Conservation (phyloP, 75 land plant species). For the Cunninghamia lanceolata region DNA sequence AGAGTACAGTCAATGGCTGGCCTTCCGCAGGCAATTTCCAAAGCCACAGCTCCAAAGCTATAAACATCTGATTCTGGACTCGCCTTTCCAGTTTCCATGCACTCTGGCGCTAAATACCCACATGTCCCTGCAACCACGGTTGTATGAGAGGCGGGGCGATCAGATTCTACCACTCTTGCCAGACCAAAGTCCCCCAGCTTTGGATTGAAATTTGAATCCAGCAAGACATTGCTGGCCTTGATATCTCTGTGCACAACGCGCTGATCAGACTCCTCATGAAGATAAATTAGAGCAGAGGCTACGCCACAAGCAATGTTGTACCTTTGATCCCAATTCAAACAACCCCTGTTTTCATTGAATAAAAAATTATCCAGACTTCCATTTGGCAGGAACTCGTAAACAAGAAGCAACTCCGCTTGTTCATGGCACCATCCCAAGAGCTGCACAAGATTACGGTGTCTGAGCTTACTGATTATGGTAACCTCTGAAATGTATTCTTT, state of each 20-base stretch:
- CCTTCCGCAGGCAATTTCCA: constrained; percentile 58
- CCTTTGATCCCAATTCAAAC: constrained; percentile 48
- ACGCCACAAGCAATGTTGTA: constrained; percentile 55
- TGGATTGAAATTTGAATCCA: constrained; percentile 65
- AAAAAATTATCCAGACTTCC: constrained; percentile 19
- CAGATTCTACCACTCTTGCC: constrained; percentile 68
- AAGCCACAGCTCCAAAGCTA: constrained; percentile 52
- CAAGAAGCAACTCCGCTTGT: constrained; percentile 18
- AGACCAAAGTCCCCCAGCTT: constrained; percentile 82
- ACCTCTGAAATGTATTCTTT: constrained; percentile 45
- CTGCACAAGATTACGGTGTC: constrained; percentile 45
- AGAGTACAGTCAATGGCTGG: constrained; percentile 27
- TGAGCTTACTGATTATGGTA: constrained; percentile 26
- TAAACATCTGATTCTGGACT: constrained; percentile 52
- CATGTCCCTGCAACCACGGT: constrained; percentile 78
- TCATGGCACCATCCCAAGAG: constrained; percentile 47
- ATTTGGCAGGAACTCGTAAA: constrained; percentile 25
- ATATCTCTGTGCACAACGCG: constrained; percentile 85
- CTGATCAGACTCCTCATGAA: constrained; percentile 85
- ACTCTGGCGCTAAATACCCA: constrained; percentile 84
- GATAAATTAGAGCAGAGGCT: constrained; percentile 58
- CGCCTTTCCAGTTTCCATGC: constrained; percentile 21
- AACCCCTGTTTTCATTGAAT: not conserved
- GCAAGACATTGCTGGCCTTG: constrained; percentile 79
- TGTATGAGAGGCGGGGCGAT: constrained; percentile 47